Conservation (phyloP, 345 rosid species). For the Citrus sinensis region DVS_A1.0 CM039164.1:25414001-25414500, state of each 20-base stretch:
- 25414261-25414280: constrained; percentile 6
- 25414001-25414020: constrained; percentile 1
- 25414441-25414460: neutral
- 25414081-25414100: constrained; percentile 17
- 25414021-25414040: constrained; percentile 16
- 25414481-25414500: neutral
- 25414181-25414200: constrained; percentile 10
- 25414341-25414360: constrained; percentile 13
- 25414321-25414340: constrained; percentile 13
- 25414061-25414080: neutral
- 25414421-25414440: neutral
- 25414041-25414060: constrained; percentile 5
- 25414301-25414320: constrained; percentile 5
- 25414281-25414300: neutral
- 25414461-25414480: constrained; percentile 13
- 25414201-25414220: neutral
- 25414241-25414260: constrained; percentile 26
- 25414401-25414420: neutral
- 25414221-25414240: constrained; percentile 4
- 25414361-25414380: constrained; percentile 16
- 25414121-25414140: constrained; percentile 14
- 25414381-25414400: constrained; percentile 18
- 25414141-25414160: constrained; percentile 1
- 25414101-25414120: constrained; percentile 25
- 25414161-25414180: constrained; percentile 23